phyloP scores from a whole-genome alignment of 192 early-diverging fungal genomes.

The Podila verticillata region DNA sequence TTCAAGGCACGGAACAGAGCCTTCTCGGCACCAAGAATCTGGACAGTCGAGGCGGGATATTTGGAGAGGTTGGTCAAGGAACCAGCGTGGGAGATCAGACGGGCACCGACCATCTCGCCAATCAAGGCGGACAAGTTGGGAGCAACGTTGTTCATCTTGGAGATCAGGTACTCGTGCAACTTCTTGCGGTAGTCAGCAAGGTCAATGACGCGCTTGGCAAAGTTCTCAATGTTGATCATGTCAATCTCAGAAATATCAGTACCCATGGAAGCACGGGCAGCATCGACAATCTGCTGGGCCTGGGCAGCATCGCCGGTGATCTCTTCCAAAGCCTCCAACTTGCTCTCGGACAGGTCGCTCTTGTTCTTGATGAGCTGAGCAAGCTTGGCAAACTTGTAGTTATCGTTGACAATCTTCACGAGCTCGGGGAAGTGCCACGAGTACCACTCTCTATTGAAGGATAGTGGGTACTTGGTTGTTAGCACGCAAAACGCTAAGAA shows the following conservation, averaged over 20 bases:
- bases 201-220: slow-evolving; percentile 91
- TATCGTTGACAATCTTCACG: slow-evolving; percentile 95
- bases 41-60: slow-evolving; percentile 96
- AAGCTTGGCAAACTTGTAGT: slow-evolving; percentile 90
- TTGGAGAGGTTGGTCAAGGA: slow-evolving; percentile 97
- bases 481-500: too few relatives aligned
- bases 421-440: slow-evolving; percentile 99
- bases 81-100: slow-evolving; percentile 96
- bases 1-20: slow-evolving; percentile 98
- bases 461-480: not conserved
- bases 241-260: slow-evolving; percentile 97
- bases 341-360: slow-evolving; percentile 78
- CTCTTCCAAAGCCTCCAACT: slow-evolving; percentile 81
- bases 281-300: slow-evolving; percentile 91
- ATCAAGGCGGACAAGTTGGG: slow-evolving; percentile 96
- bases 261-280: slow-evolving; percentile 96
- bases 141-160: slow-evolving; percentile 96
- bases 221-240: slow-evolving; percentile 94
- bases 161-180: slow-evolving; percentile 90
- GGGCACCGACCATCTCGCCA: slow-evolving; percentile 96
- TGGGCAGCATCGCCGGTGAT: slow-evolving; percentile 83
- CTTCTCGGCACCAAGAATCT: slow-evolving; percentile 99
- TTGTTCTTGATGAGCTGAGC: slow-evolving; percentile 94
- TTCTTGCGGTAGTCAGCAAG: slow-evolving; percentile 94
- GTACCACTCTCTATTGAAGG: slow-evolving; percentile 91